These are phyloP conservation scores for Solanum verrucosum DNA, from an alignment of 257 asterid species.

Conservation along the genomic window DNA sequence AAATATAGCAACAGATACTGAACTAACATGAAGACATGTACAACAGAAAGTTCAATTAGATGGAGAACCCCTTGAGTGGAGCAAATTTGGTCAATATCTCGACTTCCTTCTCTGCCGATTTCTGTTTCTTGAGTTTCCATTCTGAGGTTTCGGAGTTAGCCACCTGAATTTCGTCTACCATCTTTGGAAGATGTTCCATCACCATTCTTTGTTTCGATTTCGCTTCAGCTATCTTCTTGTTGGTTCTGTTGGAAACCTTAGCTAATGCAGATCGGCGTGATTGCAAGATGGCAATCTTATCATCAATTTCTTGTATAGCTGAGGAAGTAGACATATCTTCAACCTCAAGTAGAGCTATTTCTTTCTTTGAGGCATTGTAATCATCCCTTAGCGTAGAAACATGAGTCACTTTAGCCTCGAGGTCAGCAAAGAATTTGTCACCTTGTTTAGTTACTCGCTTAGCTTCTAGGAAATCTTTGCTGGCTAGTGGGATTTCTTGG, in stretches of 20 bases:
- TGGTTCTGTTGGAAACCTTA: slow-evolving; percentile 7
- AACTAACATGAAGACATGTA: background rate
- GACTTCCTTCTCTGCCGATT: slow-evolving; percentile 17
- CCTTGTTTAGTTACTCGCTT: slow-evolving; percentile 10
- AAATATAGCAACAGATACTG: background rate
- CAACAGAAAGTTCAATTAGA: background rate
- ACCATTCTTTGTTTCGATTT: slow-evolving; percentile 9
- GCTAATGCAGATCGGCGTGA: slow-evolving; percentile 12
- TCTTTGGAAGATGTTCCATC: slow-evolving; percentile 16
- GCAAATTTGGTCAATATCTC: slow-evolving; percentile 22
- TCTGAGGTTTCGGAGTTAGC: slow-evolving; percentile 18
- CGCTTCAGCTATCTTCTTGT: slow-evolving; percentile 8
- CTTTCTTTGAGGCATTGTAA: slow-evolving; percentile 19
- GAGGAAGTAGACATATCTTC: slow-evolving; percentile 16
- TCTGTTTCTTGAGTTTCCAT: slow-evolving; percentile 25
- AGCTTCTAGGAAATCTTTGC: slow-evolving; percentile 16
- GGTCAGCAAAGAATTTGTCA: slow-evolving; percentile 19
- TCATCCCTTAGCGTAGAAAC: slow-evolving; percentile 17
- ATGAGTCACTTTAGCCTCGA: slow-evolving; percentile 10
- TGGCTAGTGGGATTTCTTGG: slow-evolving; percentile 15
- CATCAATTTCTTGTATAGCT: slow-evolving; percentile 18
- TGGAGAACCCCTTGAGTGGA: slow-evolving; percentile 25
- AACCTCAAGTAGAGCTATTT: slow-evolving; percentile 17
- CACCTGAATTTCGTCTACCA: slow-evolving; percentile 26
- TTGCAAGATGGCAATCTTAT: slow-evolving; percentile 21